A percentile compares a stretch with the other conserved stretches of the same genome.
Evolutionary conservation across 2,329 filamentous ascomycete genomes (phyloP).

Genomic region (Colletotrichum noveboracense): DNA sequence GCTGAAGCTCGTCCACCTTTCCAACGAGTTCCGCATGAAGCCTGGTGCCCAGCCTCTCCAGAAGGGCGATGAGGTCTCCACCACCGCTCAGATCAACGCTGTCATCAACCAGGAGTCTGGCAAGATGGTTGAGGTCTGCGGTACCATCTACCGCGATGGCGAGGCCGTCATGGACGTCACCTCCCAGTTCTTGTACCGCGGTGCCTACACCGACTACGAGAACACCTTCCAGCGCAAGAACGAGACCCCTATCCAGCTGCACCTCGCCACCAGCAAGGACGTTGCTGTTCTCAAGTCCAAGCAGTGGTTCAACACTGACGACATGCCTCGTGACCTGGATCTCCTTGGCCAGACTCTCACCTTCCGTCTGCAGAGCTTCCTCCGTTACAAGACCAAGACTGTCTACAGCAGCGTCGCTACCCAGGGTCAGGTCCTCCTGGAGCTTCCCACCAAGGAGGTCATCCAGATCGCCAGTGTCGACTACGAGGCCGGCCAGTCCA

Average conservation of each 20-base stretch:
- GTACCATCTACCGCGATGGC: slow-evolving; percentile 86
- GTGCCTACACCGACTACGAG: slow-evolving; percentile 89
- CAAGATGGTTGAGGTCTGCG: slow-evolving; percentile 99
- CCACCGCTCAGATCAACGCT: slow-evolving; percentile 94
- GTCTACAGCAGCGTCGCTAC: slow-evolving; percentile 94
- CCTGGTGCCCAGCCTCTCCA: slow-evolving; percentile 93
- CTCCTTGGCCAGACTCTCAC: slow-evolving; percentile 91
- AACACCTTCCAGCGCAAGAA: slow-evolving; percentile 99
- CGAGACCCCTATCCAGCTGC: slow-evolving; percentile 93
- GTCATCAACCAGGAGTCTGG: slow-evolving; percentile 98
- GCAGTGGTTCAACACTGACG: slow-evolving; percentile 94
- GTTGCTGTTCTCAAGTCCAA: slow-evolving; percentile 94
- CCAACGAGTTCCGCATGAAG: slow-evolving; percentile 98
- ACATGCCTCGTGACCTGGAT: slow-evolving; percentile 72
- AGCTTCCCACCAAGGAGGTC: slow-evolving; percentile 95
- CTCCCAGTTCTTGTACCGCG: slow-evolving; percentile 96
- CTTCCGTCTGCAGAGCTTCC: slow-evolving; percentile 91
- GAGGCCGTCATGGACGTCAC: slow-evolving; percentile 96
- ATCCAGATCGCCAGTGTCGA: slow-evolving; percentile 98
- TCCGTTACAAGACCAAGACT: slow-evolving; percentile 93
- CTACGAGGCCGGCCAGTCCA: slow-evolving; percentile 88
- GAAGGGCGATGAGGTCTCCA: slow-evolving; percentile 92
- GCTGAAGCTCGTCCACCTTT: slow-evolving; percentile 93
- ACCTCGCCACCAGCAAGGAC: slow-evolving; percentile 86
- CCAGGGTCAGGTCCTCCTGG: slow-evolving; percentile 87